Base-by-base conservation (phyloP, 768 basidiomycete genomes). In the Suillus weaverae region DNA sequence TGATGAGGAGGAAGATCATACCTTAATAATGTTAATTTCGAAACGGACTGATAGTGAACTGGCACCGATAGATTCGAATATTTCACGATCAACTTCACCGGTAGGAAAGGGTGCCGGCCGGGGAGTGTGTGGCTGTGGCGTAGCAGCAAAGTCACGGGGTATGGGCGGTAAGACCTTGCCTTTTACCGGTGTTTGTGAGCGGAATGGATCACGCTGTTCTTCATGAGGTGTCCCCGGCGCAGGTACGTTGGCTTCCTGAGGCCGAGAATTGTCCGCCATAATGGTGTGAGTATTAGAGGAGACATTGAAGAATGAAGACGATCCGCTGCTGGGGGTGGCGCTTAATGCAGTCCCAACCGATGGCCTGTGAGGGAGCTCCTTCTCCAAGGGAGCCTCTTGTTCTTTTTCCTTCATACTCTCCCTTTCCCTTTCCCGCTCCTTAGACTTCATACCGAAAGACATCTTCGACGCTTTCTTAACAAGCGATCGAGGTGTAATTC, bases 21-120 rank as follows among this genome's bases (percentile, higher is more conserved):
- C 95, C 86, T 98, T 98, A 75, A 99, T 94, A 69, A 99, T 90
- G 74, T 91, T 96, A 65, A 99, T 93, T 78, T 99, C 97, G 76
- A 99, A 99, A 67, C 94, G 86, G 13, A 99, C 97, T 67, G 93
- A 89, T 67, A 99, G 74, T 50, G 87, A 87, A 75, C 88, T 93
- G 64, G 87, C 86, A 33, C 88, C 88, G 73, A 91, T 86, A 68
- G 75, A 85, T 69, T 92, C 93, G 69, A 92, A 91, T 62, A 88
- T 73, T 32, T 89, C 88, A 22, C 83, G 79, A 66, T 88, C 86
- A 9, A 89, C 86, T 70, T 87, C 88, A 5, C 88, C 89, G 5
- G 88, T 87, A 1, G 88, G 88, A 67, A 87, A 76, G 8, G 85
- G 86, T 62, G 84, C 81, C 30, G 81, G 76, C 60, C 81, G 82